phyloP scores from a whole-genome alignment of 1,284 basidiomycete genomes.

The Ustilago curta region DNA sequence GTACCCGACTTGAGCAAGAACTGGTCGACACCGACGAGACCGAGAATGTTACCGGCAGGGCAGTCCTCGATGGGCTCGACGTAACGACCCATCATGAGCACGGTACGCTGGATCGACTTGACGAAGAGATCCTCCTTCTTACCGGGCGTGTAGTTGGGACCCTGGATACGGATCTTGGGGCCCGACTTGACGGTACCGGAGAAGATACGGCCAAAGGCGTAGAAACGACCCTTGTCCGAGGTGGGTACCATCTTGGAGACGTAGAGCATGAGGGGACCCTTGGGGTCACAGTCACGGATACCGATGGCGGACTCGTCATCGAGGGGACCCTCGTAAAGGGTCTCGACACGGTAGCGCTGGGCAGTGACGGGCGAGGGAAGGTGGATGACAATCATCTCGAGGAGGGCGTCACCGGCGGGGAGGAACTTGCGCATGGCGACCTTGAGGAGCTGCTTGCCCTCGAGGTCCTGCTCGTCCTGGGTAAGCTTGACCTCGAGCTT shows the following conservation, averaged over 20 bases:
- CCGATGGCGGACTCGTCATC: conserved; percentile 99
- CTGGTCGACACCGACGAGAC: conserved; percentile 99
- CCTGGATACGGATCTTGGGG: conserved; percentile 99
- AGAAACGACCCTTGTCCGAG: conserved; percentile 99
- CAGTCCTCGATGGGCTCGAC: conserved; percentile 99
- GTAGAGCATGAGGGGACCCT: conserved; percentile 96
- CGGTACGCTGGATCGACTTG: conserved; percentile 98
- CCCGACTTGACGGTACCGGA: conserved; percentile 96
- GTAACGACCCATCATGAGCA: conserved; percentile 99
- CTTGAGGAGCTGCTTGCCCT: conserved; percentile 97
- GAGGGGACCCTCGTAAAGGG: conserved; percentile 99
- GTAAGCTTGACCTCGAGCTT: conserved; percentile 96
- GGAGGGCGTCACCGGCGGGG: conserved; percentile 95
- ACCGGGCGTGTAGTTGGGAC: conserved; percentile 97
- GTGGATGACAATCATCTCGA: conserved; percentile 99
- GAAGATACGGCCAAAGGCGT: conserved; percentile 99
- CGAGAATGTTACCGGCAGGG: conserved; percentile 97
- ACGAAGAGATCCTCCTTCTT: conserved; percentile 99
- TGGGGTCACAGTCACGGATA: conserved; percentile 98
- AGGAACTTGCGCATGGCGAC: conserved; percentile 99
- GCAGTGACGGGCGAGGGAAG: conserved; percentile 90
- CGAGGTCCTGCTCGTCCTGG: conserved; percentile 90
- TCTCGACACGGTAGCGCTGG: conserved; percentile 98
- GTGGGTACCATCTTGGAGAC: conserved; percentile 99
- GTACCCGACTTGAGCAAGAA: conserved; percentile 99